These are phyloP conservation scores for Xylariaceae sp. DNA, from an alignment of 2,329 filamentous ascomycete genomes.

Conservation along the genomic window DNA sequence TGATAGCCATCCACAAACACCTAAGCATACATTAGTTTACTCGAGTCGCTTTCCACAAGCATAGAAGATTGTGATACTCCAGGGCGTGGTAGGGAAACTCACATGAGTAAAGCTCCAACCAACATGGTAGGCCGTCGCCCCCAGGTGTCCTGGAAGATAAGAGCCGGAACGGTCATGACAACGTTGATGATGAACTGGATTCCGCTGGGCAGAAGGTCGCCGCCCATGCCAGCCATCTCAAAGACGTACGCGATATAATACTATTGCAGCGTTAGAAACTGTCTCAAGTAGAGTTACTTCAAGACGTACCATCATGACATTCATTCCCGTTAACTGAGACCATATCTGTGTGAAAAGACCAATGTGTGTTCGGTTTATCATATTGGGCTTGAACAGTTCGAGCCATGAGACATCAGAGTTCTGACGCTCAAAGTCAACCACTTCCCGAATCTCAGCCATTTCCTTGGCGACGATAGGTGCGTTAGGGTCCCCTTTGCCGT, in stretches of 20 bases:
- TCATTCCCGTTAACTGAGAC: slow-evolving; percentile 74
- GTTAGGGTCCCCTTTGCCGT: slow-evolving; percentile 61
- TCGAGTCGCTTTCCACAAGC: too few relatives aligned
- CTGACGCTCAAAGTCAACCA: slow-evolving; percentile 67
- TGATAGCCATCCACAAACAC: slow-evolving; percentile 39
- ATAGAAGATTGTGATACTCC: too few relatives aligned
- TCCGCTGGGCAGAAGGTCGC: slow-evolving; percentile 59
- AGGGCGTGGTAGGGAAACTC: too few relatives aligned
- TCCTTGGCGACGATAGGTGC: slow-evolving; percentile 64
- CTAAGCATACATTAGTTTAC: too few relatives aligned
- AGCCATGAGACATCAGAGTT: slow-evolving; percentile 66
- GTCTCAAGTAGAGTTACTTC: slow-evolving; percentile 29
- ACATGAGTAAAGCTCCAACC: slow-evolving; percentile 63
- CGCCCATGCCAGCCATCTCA: slow-evolving; percentile 63
- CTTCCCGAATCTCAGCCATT: slow-evolving; percentile 67
- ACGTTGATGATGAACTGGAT: slow-evolving; percentile 81
- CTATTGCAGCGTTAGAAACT: slow-evolving; percentile 18
- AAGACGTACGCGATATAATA: slow-evolving; percentile 70
- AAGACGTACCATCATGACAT: slow-evolving; percentile 53
- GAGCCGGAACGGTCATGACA: slow-evolving; percentile 69
- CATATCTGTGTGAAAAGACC: slow-evolving; percentile 72
- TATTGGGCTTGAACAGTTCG: slow-evolving; percentile 68
- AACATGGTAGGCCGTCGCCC: slow-evolving; percentile 67
- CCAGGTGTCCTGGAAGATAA: slow-evolving; percentile 71
- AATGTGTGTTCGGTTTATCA: slow-evolving; percentile 69